Evolutionary conservation across 202 grass and related monocot species (phyloP).

Genomic region (Zizania palustris): DNA sequence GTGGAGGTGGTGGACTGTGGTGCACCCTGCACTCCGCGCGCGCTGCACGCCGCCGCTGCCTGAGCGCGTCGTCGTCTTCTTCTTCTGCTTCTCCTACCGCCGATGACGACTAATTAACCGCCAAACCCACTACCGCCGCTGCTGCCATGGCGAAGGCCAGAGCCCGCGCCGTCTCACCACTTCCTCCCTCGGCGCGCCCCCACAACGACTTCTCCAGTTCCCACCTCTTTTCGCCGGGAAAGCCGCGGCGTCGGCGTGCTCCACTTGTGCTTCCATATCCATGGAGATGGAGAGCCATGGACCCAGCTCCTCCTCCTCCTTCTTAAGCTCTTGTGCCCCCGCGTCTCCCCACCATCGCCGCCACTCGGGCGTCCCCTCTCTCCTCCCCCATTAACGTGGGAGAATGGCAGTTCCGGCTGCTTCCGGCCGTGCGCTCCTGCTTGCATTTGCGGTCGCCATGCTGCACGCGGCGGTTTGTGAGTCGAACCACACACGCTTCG

Average conservation of each 20-base stretch:
- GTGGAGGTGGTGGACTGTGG: background rate
- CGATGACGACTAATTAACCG: slow-evolving; percentile 46
- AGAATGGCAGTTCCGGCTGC: background rate
- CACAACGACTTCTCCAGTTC: slow-evolving; percentile 35
- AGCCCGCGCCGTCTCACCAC: slow-evolving; percentile 21
- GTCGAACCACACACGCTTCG: background rate
- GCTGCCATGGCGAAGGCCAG: background rate
- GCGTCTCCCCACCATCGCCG: slow-evolving; percentile 9
- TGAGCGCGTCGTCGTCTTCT: background rate
- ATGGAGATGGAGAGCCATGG: slow-evolving; percentile 14
- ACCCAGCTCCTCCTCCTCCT: background rate
- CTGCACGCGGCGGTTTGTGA: background rate
- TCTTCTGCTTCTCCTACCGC: slow-evolving; percentile 31
- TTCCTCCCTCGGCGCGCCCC: background rate
- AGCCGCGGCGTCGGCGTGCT: slow-evolving; percentile 20
- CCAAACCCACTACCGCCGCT: slow-evolving; percentile 51
- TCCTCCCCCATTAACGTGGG: background rate
- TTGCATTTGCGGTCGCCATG: background rate
- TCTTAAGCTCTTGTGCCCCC: background rate
- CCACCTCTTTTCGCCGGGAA: slow-evolving; percentile 37
- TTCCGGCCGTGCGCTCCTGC: background rate
- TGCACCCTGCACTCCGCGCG: too few species aligned
- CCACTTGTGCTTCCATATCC: slow-evolving; percentile 32
- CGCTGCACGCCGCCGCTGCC: slow-evolving; percentile 8
- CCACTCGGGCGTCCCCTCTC: background rate